A percentile compares a stretch with the other conserved stretches of the same genome.
These are phyloP conservation scores for Metschnikowia cubensis DNA, from an alignment of 805 yeast species.

Conservation along the genomic window DNA sequence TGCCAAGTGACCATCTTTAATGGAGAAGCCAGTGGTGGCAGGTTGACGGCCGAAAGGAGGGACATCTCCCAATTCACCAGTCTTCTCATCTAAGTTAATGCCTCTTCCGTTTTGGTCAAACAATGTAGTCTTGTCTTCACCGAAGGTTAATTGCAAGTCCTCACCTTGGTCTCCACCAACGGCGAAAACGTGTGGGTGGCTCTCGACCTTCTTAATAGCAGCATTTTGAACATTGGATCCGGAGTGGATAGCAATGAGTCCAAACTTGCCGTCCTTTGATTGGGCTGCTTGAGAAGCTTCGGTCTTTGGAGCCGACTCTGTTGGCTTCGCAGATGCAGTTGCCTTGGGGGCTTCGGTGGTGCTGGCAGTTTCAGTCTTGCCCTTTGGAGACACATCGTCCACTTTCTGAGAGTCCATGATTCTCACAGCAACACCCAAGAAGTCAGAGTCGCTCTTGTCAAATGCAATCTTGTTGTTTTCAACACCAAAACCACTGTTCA, in stretches of 20 bases:
- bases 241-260: too few species aligned
- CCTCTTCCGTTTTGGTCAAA: constrained; percentile 30
- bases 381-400: constrained; percentile 17
- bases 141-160: constrained; percentile 18
- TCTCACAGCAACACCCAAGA: not conserved
- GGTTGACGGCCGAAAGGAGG: constrained; percentile 22
- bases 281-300: not conserved
- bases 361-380: constrained; percentile 5
- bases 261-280: too few species aligned
- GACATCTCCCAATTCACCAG: constrained; percentile 34
- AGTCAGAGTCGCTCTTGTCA: not conserved
- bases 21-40: constrained; percentile 38
- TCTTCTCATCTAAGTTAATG: constrained; percentile 23
- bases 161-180: not conserved
- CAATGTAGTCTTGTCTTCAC: constrained; percentile 23
- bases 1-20: constrained; percentile 33
- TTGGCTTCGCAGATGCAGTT: not conserved
- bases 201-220: too few species aligned
- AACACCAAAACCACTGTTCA: constrained; percentile 2
- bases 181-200: too few species aligned
- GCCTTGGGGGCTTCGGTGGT: not conserved
- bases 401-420: not conserved
- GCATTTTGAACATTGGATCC: too few species aligned
- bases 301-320: not conserved
- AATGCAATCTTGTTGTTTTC: constrained; percentile 36